Percentiles rank a stretch among this genome's conserved stretches.
Evolutionary conservation across 1,284 basidiomycete species (phyloP).

Genomic region (Trichosporon sp.): DNA sequence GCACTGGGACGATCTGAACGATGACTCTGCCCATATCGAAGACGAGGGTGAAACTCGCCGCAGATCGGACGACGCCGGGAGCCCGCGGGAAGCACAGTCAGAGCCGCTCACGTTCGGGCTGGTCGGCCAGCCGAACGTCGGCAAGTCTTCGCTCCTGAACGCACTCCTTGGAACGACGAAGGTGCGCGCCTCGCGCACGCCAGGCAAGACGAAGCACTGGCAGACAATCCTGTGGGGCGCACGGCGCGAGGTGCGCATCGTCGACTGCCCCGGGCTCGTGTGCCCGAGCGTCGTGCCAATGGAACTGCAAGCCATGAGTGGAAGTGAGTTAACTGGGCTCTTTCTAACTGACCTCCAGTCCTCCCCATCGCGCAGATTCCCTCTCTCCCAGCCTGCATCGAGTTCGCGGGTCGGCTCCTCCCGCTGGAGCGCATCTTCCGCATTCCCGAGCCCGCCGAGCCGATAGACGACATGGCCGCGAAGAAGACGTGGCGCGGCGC

Average conservation of each 20-base stretch:
- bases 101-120: slow-evolving; percentile 72
- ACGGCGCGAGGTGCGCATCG: slow-evolving; percentile 69
- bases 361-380: slow-evolving; percentile 82
- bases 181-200: slow-evolving; percentile 79
- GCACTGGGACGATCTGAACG: slow-evolving; percentile 60
- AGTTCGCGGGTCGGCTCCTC: slow-evolving; percentile 63
- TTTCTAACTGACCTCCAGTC: slow-evolving; percentile 38
- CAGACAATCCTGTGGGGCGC: slow-evolving; percentile 76
- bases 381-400: slow-evolving; percentile 68
- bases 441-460: slow-evolving; percentile 49
- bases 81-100: background rate
- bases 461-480: slow-evolving; percentile 41
- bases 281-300: slow-evolving; percentile 72
- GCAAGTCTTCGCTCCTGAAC: slow-evolving; percentile 85
- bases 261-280: slow-evolving; percentile 81
- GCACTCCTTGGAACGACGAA: slow-evolving; percentile 76
- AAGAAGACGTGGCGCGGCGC: slow-evolving; percentile 39
- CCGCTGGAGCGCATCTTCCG: slow-evolving; percentile 70
- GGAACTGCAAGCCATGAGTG: slow-evolving; percentile 64
- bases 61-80: background rate
- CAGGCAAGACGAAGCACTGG: slow-evolving; percentile 94
- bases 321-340: slow-evolving; percentile 12
- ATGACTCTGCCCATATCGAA: background rate
- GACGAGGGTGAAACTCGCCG: background rate
- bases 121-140: slow-evolving; percentile 90